Percentiles rank a stretch among this genome's conserved stretches.
These are phyloP conservation scores for Polygonum aviculare DNA, from an alignment of 148 eudicot species.

Conservation along the genomic window DNA sequence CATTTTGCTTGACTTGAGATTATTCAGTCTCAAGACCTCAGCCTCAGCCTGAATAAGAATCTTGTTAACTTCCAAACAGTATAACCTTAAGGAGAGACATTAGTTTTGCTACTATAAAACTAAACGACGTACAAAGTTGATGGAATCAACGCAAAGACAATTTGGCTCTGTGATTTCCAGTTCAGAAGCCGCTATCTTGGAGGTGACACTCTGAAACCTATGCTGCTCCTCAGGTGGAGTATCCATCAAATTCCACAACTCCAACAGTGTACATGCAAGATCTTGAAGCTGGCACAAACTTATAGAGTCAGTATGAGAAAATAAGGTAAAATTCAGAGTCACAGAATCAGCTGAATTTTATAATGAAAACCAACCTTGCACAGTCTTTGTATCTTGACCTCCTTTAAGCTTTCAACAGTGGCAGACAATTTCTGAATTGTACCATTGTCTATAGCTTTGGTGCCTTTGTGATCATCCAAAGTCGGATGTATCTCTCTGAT, in stretches of 20 bases:
- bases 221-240: constrained; percentile 62
- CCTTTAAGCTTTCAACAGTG: constrained; percentile 39
- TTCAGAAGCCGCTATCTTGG: constrained; percentile 58
- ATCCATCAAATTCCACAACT: constrained; percentile 87
- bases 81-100: not conserved
- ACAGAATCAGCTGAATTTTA: not conserved
- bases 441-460: constrained; percentile 30
- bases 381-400: constrained; percentile 50
- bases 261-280: constrained; percentile 62
- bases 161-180: constrained; percentile 54
- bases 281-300: constrained; percentile 56
- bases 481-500: constrained; percentile 46
- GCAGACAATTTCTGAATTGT: constrained; percentile 43
- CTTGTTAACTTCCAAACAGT: not conserved
- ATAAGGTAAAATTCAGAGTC: not conserved
- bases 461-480: constrained; percentile 41
- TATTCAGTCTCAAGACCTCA: constrained; percentile 63
- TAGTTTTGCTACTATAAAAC: not conserved
- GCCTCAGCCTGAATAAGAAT: constrained; percentile 47
- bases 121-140: constrained; percentile 34
- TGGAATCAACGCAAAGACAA: constrained; percentile 36
- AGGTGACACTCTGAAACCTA: constrained; percentile 52
- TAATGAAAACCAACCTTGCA: constrained; percentile 35
- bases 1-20: constrained; percentile 63
- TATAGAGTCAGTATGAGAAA: not conserved